Evolutionary conservation across 164 flowering plant species (phyloP).

Genomic region (Echeveria elegans): DNA sequence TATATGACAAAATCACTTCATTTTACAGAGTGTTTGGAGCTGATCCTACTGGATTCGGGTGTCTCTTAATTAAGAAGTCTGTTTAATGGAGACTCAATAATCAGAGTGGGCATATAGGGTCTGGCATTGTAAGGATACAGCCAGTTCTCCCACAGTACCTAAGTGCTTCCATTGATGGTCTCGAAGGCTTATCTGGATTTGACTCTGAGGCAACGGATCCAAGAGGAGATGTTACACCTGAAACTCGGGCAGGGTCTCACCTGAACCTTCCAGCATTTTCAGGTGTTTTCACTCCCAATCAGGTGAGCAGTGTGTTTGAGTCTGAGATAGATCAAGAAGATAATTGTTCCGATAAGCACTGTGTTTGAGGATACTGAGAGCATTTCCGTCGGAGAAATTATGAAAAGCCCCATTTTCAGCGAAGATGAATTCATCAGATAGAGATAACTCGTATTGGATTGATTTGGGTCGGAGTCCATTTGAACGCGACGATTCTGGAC

Average conservation of each 20-base stretch:
- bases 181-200: conserved; percentile 20
- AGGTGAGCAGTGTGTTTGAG: conserved; percentile 82
- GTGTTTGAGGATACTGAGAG: conserved; percentile 83
- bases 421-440: conserved; percentile 67
- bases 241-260: conserved; percentile 32
- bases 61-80: conserved; percentile 80
- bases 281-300: conserved; percentile 72
- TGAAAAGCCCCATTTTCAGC: conserved; percentile 87
- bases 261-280: conserved; percentile 92
- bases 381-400: conserved; percentile 66
- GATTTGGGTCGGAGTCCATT: conserved; percentile 86
- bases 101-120: conserved; percentile 62
- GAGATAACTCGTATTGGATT: conserved; percentile 72
- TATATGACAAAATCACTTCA: conserved; percentile 73
- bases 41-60: conserved; percentile 92
- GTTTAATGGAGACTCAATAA: conserved; percentile 64
- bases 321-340: conserved; percentile 72
- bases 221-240: conserved; percentile 32
- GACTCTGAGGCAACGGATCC: conserved; percentile 34
- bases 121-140: conserved; percentile 86
- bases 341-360: conserved; percentile 67
- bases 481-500: conserved; percentile 39
- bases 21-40: conserved; percentile 80
- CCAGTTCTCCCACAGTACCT: conserved; percentile 70
- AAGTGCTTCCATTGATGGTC: conserved; percentile 63